These are phyloP conservation scores for Kregervanrija fluxuum DNA, from an alignment of 805 yeast species.

Conservation along the genomic window DNA sequence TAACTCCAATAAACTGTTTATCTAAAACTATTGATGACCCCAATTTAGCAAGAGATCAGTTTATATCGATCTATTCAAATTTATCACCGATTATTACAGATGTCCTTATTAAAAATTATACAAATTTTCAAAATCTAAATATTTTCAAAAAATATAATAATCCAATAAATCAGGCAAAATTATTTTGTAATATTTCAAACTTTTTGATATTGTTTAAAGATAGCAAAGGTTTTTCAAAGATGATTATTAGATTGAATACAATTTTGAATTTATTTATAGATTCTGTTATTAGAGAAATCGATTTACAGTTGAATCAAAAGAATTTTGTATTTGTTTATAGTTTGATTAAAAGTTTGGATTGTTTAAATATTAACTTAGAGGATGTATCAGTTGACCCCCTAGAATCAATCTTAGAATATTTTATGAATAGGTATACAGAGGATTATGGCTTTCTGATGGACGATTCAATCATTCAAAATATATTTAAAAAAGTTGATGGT, in stretches of 20 bases:
- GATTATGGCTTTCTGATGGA: conserved; percentile 21
- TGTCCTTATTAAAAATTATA: conserved; percentile 26
- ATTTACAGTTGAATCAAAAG: conserved; percentile 42
- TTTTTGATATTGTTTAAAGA: conserved; percentile 21
- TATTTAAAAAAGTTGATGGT: conserved; percentile 11
- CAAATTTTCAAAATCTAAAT: conserved; percentile 25
- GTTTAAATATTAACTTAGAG: conserved; percentile 18
- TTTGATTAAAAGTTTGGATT: conserved; percentile 21
- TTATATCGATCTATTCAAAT: conserved; percentile 21
- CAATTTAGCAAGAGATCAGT: conserved; percentile 18
- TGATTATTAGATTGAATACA: conserved; percentile 37
- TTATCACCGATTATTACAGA: conserved; percentile 25
- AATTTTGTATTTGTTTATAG: conserved; percentile 33
- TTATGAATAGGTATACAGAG: conserved; percentile 25
- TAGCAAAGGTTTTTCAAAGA: conserved; percentile 17
- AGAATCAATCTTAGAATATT: conserved; percentile 28
- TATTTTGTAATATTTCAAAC: conserved; percentile 24
- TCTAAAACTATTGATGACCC: conserved; percentile 16
- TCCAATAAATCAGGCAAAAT: conserved; percentile 25
- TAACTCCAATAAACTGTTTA: conserved; percentile 23
- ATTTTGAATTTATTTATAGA: conserved; percentile 63
- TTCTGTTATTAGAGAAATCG: conserved; percentile 64
- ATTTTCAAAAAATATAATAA: conserved; percentile 24
- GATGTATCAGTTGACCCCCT: conserved; percentile 30
- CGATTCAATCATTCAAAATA: conserved; percentile 14